These are phyloP conservation scores for Ceratocystis variospora DNA, from an alignment of 2,329 filamentous ascomycete genomes.

Conservation along the genomic window DNA sequence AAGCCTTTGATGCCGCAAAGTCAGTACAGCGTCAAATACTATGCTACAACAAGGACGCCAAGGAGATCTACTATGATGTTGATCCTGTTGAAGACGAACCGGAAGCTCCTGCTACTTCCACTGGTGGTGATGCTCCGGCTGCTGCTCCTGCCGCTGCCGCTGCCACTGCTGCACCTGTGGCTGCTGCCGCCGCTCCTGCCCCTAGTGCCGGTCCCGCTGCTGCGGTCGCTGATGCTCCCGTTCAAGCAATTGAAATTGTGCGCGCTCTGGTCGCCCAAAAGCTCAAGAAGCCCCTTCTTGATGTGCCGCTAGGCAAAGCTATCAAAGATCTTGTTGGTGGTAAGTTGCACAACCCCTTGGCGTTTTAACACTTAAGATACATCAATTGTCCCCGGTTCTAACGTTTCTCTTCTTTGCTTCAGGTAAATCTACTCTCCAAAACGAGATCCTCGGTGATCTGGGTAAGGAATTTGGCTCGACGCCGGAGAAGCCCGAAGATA, in stretches of 20 bases:
- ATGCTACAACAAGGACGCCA: constrained; percentile 98
- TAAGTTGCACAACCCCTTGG: constrained; percentile 34
- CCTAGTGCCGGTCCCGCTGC: constrained; percentile 74
- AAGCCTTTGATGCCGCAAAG: constrained; percentile 93
- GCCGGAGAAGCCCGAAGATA: constrained; percentile 96
- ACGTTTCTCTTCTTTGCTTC: constrained; percentile 12
- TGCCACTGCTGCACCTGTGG: constrained; percentile 41
- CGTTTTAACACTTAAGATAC: neutral
- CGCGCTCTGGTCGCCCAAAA: constrained; percentile 88
- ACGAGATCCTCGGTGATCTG: constrained; percentile 93
- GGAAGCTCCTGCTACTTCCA: constrained; percentile 41
- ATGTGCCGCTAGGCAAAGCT: constrained; percentile 86
- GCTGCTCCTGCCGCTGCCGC: constrained; percentile 41
- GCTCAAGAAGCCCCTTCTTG: constrained; percentile 81
- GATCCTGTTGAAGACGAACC: constrained; percentile 88
- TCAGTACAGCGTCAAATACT: constrained; percentile 94
- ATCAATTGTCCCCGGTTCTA: neutral
- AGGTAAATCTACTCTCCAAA: constrained; percentile 98
- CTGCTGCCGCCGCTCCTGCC: constrained; percentile 44
- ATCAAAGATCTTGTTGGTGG: constrained; percentile 98
- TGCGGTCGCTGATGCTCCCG: constrained; percentile 71
- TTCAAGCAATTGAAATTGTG: constrained; percentile 80
- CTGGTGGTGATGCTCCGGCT: constrained; percentile 37
- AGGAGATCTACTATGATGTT: constrained; percentile 98
- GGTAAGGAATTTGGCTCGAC: constrained; percentile 98